phyloP scores from a whole-genome alignment of 139 green algal genomes.

The Micractinium sp. region DNA sequence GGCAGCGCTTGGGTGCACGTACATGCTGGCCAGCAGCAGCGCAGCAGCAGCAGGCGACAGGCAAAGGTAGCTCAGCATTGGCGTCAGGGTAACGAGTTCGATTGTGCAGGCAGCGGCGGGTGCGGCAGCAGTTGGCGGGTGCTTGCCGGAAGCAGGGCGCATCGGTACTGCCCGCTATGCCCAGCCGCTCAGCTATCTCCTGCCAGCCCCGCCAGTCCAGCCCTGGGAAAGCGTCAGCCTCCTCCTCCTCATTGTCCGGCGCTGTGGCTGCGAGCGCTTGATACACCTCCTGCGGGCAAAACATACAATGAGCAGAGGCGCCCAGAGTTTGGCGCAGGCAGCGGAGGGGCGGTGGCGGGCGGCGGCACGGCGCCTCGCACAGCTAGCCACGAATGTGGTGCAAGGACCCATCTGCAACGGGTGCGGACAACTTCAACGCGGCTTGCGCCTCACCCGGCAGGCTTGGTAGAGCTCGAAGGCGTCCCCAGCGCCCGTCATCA shows the following conservation, averaged over 20 bases:
- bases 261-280: not conserved
- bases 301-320: no score
- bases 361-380: not conserved
- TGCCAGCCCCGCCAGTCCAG: constrained; percentile 24
- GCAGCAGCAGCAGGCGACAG: not conserved
- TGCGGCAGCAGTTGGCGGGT: no score
- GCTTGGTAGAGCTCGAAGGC: not conserved
- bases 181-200: not conserved
- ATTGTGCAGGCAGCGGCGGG: not conserved
- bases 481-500: no score
- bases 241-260: not conserved
- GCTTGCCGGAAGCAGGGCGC: constrained; percentile 17
- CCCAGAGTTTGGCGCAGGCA: not conserved
- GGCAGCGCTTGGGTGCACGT: no score
- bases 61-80: no score
- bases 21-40: no score
- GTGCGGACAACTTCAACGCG: not conserved
- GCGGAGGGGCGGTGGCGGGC: not conserved
- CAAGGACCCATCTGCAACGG: not conserved
- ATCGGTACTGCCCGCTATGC: not conserved
- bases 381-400: no score
- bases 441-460: not conserved
- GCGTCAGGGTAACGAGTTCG: no score
- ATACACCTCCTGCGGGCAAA: constrained; percentile 14
- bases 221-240: not conserved